A percentile compares a stretch with the other conserved stretches of the same genome.
Conservation (phyloP, 345 rosid genomes). For the Euphorbia tirucalli region DNA sequence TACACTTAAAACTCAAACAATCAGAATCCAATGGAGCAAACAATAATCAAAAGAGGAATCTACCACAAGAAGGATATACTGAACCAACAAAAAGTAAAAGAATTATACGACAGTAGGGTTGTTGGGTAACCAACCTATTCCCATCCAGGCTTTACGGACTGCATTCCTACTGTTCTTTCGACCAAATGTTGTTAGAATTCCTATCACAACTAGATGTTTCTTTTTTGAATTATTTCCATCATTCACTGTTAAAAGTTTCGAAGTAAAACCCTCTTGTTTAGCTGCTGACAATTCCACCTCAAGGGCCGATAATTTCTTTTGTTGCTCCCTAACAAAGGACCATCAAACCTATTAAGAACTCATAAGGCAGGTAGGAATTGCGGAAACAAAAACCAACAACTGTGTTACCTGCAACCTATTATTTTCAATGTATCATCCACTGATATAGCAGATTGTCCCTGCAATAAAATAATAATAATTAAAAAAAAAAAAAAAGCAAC, state of each 20-base stretch:
- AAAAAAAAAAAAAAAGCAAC: conserved; percentile 5
- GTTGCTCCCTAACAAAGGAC: conserved; percentile 27
- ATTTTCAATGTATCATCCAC: conserved; percentile 36
- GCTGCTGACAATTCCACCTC: conserved; percentile 27
- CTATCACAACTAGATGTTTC: conserved; percentile 23
- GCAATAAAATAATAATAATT: neutral
- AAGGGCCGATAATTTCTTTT: conserved; percentile 28
- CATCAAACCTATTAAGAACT: neutral
- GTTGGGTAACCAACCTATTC: conserved; percentile 18
- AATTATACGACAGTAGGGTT: too few relatives aligned
- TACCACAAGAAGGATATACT: too few relatives aligned
- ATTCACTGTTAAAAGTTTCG: conserved; percentile 14
- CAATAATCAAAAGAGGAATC: too few relatives aligned
- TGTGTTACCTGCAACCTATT: conserved; percentile 31
- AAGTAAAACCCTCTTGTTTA: conserved; percentile 31
- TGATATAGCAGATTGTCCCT: conserved; percentile 34
- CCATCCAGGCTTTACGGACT: conserved; percentile 36
- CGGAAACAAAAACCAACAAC: neutral
- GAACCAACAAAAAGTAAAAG: too few relatives aligned
- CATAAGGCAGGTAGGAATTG: neutral
- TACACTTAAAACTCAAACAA: conserved; percentile 4
- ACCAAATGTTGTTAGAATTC: conserved; percentile 26
- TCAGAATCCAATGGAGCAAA: neutral
- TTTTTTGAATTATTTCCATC: conserved; percentile 19
- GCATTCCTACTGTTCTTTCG: conserved; percentile 30